Conservation (phyloP, 805 yeast species). For the Candida methanosorbosa region DNA sequence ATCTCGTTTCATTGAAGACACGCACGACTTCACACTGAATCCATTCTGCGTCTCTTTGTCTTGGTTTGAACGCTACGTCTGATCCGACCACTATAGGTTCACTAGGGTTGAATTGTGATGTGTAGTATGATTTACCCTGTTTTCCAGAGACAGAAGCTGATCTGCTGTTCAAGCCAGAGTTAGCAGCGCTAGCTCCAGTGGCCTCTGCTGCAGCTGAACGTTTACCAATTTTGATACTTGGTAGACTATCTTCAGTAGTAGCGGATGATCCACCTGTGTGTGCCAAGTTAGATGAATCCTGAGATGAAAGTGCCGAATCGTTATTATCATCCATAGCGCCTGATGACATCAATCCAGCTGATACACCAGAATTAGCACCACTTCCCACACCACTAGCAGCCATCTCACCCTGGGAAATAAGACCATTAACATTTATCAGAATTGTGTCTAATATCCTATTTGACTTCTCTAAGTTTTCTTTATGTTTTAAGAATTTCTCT, state of each 20-base stretch:
- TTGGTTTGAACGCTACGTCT: constrained; percentile 81
- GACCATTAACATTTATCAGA: constrained; percentile 35
- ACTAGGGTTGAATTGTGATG: constrained; percentile 51
- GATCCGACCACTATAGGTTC: constrained; percentile 57
- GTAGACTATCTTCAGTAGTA: constrained; percentile 1
- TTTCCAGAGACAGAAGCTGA: background rate
- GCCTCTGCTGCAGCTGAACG: no score
- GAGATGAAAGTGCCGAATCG: background rate
- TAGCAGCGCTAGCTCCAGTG: background rate
- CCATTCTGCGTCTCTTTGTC: constrained; percentile 79
- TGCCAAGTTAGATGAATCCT: constrained; percentile 1
- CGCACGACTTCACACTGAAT: constrained; percentile 86
- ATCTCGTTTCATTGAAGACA: constrained; percentile 38
- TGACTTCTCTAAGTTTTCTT: constrained; percentile 48
- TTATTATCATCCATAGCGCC: background rate
- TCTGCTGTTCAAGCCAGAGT: background rate
- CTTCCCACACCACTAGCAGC: constrained; percentile 1
- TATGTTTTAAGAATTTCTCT: constrained; percentile 40
- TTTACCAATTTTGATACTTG: background rate
- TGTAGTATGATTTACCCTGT: constrained; percentile 20
- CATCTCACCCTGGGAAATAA: constrained; percentile 26
- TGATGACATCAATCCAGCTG: no score
- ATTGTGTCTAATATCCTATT: constrained; percentile 33
- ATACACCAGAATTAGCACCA: background rate
- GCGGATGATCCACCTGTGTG: no score